phyloP scores from a whole-genome alignment of 768 basidiomycete genomes.

The Roridomyces roridus region DNA sequence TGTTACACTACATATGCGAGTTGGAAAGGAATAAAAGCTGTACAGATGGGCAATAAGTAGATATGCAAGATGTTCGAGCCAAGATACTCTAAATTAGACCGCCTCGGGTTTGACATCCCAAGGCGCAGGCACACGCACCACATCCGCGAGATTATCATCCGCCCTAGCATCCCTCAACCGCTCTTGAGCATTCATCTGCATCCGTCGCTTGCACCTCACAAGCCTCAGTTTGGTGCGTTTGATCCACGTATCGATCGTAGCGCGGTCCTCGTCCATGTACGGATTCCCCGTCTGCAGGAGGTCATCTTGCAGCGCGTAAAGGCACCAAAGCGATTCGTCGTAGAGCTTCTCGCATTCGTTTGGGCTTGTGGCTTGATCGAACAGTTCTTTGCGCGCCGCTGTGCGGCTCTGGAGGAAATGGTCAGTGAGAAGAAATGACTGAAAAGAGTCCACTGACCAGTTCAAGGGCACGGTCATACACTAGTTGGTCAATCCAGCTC shows the following conservation, averaged over 20 bases:
- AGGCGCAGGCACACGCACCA: slow-evolving; percentile 72
- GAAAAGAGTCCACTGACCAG: slow-evolving; percentile 59
- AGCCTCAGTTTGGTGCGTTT: slow-evolving; percentile 84
- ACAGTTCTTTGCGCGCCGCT: slow-evolving; percentile 89
- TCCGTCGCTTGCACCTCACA: slow-evolving; percentile 76
- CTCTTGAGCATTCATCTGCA: slow-evolving; percentile 78
- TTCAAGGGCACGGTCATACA: slow-evolving; percentile 90
- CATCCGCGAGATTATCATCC: slow-evolving; percentile 81
- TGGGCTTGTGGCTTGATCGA: slow-evolving; percentile 76
- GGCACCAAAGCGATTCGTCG: slow-evolving; percentile 93
- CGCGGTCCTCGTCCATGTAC: slow-evolving; percentile 82
- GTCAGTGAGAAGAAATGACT: not conserved
- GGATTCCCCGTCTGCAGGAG: slow-evolving; percentile 82
- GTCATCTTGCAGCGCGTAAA: slow-evolving; percentile 92
- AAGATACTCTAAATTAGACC: slow-evolving; percentile 1
- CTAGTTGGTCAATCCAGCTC: slow-evolving; percentile 86
- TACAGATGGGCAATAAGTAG: not conserved
- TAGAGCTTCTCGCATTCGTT: slow-evolving; percentile 93
- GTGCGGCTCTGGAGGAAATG: slow-evolving; percentile 74
- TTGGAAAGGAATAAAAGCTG: slow-evolving; percentile 1
- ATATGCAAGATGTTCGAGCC: slow-evolving; percentile 13
- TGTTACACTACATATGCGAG: slow-evolving; percentile 11
- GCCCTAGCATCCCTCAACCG: slow-evolving; percentile 77
- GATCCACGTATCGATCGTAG: slow-evolving; percentile 84
- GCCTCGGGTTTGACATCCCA: slow-evolving; percentile 61